Evolutionary conservation across 176 grass and related monocot species (phyloP).

Genomic region (Lolium perenne): DNA sequence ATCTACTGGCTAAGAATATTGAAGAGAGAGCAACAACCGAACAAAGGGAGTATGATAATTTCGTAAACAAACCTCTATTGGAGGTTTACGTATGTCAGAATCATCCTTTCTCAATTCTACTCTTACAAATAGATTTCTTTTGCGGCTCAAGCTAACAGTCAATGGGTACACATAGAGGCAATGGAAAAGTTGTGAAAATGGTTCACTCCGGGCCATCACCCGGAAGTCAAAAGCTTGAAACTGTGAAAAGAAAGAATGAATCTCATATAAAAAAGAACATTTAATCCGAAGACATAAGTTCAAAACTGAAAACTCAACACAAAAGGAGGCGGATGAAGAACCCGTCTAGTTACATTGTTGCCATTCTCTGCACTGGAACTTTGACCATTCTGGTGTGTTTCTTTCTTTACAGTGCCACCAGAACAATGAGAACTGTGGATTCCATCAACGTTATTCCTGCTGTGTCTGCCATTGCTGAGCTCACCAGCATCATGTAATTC

Average conservation of each 20-base stretch:
- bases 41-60: constrained; percentile 26
- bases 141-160: constrained; percentile 89
- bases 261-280: constrained; percentile 22
- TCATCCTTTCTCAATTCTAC: constrained; percentile 95
- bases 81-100: constrained; percentile 83
- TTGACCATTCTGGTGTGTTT: constrained; percentile 57
- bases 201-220: constrained; percentile 84
- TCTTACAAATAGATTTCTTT: constrained; percentile 95
- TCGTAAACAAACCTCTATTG: constrained; percentile 75
- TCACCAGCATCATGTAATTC: constrained; percentile 76
- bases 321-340: constrained; percentile 39
- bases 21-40: constrained; percentile 34
- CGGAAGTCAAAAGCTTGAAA: constrained; percentile 91
- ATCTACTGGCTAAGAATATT: constrained; percentile 48
- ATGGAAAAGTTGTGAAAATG: constrained; percentile 94
- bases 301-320: constrained; percentile 8
- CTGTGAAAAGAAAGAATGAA: constrained; percentile 61
- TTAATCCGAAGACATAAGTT: constrained; percentile 1
- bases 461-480: constrained; percentile 59
- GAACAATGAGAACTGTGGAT: constrained; percentile 61
- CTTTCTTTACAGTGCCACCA: constrained; percentile 45
- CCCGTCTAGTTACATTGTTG: constrained; percentile 68
- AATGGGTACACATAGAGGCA: constrained; percentile 92
- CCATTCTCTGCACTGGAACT: constrained; percentile 56
- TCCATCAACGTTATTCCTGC: constrained; percentile 64